phyloP scores from a whole-genome alignment of 2,329 filamentous ascomycete genomes.

The Ascochyta pisi region DNA sequence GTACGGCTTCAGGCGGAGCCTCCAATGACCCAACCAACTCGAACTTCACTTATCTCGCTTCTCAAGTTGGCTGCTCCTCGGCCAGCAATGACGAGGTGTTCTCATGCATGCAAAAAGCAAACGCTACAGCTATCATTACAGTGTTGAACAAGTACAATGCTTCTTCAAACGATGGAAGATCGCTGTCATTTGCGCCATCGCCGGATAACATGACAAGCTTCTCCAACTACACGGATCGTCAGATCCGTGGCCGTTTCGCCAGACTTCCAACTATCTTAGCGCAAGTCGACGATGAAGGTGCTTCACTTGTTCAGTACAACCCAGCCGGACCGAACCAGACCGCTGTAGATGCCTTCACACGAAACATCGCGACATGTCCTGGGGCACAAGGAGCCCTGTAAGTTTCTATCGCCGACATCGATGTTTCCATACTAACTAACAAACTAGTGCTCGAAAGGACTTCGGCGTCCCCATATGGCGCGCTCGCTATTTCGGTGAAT shows the following conservation, averaged over 20 bases:
- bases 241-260: slow-evolving; percentile 26
- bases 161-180: slow-evolving; percentile 23
- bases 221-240: slow-evolving; percentile 33
- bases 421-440: not conserved
- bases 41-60: slow-evolving; percentile 36
- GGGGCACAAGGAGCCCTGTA: slow-evolving; percentile 23
- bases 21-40: slow-evolving; percentile 17
- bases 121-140: slow-evolving; percentile 39
- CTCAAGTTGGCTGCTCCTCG: slow-evolving; percentile 27
- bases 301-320: slow-evolving; percentile 19
- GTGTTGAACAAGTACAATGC: slow-evolving; percentile 39
- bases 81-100: slow-evolving; percentile 32
- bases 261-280: slow-evolving; percentile 24
- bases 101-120: slow-evolving; percentile 45
- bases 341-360: slow-evolving; percentile 30
- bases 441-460: slow-evolving; percentile 19
- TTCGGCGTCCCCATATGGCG: slow-evolving; percentile 27
- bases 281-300: slow-evolving; percentile 25
- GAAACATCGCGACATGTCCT: slow-evolving; percentile 23
- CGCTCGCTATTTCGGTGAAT: slow-evolving; percentile 28
- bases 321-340: slow-evolving; percentile 26
- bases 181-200: slow-evolving; percentile 36
- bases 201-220: slow-evolving; percentile 32
- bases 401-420: not conserved
- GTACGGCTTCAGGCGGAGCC: slow-evolving; percentile 19